Evolutionary conservation across 2,329 filamentous ascomycete species (phyloP).

Genomic region (Calonectria leucothoes): DNA sequence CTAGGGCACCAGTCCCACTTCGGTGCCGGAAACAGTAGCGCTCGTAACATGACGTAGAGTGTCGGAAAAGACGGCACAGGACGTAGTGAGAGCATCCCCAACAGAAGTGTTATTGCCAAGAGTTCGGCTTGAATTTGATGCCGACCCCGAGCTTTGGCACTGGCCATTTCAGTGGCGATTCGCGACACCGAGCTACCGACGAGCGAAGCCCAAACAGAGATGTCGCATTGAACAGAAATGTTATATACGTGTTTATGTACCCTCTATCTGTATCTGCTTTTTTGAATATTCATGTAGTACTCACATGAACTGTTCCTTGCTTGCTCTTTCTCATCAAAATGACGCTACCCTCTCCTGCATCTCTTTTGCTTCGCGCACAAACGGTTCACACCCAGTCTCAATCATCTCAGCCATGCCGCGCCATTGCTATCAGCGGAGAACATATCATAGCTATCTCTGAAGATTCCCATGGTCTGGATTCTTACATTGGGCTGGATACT

Average conservation of each 20-base stretch:
- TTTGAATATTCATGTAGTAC: too few relatives aligned
- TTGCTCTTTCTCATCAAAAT: background rate
- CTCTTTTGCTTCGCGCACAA: background rate
- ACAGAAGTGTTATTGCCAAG: background rate
- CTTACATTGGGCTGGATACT: background rate
- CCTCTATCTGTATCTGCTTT: too few relatives aligned
- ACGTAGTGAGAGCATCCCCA: background rate
- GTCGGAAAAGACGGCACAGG: background rate
- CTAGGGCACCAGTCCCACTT: too few relatives aligned
- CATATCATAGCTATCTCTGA: background rate
- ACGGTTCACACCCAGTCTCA: background rate
- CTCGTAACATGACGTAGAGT: too few relatives aligned
- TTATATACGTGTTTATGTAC: too few relatives aligned
- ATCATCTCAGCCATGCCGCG: background rate
- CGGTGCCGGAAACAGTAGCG: too few relatives aligned
- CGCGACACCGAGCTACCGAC: background rate
- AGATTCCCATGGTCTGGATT: background rate
- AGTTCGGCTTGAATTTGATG: background rate
- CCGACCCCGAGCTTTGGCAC: background rate
- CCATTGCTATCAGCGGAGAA: background rate
- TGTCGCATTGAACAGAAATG: background rate
- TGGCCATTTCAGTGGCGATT: too few relatives aligned
- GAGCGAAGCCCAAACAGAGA: background rate
- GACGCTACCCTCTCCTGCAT: background rate
- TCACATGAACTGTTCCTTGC: too few relatives aligned